Evolutionary conservation across 148 eudicot genomes (phyloP).

Genomic region (Amaranthus cruentus): DNA sequence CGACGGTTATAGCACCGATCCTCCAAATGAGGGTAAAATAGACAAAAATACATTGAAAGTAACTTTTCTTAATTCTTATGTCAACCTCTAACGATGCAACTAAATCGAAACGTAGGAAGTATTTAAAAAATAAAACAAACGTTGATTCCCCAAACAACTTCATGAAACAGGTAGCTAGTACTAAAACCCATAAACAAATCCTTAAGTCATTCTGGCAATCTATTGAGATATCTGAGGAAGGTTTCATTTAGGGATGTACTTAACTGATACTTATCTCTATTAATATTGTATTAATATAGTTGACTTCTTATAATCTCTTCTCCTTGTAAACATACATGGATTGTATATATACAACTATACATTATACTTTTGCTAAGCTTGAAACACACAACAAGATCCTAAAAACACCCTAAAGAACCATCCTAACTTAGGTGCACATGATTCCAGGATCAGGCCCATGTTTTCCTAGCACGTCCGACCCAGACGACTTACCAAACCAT

Average conservation of each 20-base stretch:
- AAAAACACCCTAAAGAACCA: not conserved
- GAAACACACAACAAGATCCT: not conserved
- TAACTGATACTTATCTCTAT: slow-evolving; percentile 1
- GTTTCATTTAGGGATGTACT: slow-evolving; percentile 44
- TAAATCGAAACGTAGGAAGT: not conserved
- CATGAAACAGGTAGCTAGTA: not conserved
- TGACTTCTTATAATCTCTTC: slow-evolving; percentile 31
- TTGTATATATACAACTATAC: not conserved
- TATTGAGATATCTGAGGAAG: slow-evolving; percentile 41
- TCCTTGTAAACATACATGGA: not conserved
- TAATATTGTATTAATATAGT: slow-evolving; percentile 24
- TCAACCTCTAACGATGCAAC: too few relatives aligned
- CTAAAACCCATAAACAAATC: slow-evolving; percentile 1
- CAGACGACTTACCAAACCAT: slow-evolving; percentile 17
- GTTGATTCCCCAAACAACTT: not conserved
- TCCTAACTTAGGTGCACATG: slow-evolving; percentile 8
- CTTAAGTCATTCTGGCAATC: slow-evolving; percentile 2
- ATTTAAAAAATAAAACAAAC: not conserved
- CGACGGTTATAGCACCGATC: too few relatives aligned
- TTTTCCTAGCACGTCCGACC: slow-evolving; percentile 11
- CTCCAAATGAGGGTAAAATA: too few relatives aligned
- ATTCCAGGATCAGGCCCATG: slow-evolving; percentile 10
- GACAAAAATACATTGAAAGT: too few relatives aligned
- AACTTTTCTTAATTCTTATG: too few relatives aligned
- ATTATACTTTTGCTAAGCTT: not conserved